Evolutionary conservation across 106 monocot species (phyloP).

Genomic region (Phalaenopsis aphrodite): DNA sequence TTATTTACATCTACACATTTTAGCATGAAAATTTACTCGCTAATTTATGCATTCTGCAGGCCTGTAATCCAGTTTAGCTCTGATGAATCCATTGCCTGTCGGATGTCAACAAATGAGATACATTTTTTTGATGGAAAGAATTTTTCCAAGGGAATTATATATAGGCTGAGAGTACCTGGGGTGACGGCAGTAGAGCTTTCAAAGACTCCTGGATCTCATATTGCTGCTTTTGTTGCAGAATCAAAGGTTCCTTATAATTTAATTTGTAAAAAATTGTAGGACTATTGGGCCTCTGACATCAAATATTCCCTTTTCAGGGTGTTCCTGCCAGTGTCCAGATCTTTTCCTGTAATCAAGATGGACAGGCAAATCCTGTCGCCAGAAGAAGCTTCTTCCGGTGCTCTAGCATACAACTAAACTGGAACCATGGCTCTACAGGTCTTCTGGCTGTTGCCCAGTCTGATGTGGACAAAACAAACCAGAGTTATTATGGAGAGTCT

Average conservation of each 20-base stretch:
- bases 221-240: constrained; percentile 83
- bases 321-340: constrained; percentile 93
- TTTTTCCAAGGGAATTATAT: constrained; percentile 60
- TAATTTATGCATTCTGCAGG: constrained; percentile 30
- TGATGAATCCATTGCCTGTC: constrained; percentile 83
- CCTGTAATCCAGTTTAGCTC: constrained; percentile 73
- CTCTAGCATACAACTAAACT: constrained; percentile 71
- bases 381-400: constrained; percentile 88
- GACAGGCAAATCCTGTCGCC: constrained; percentile 59
- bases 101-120: constrained; percentile 84
- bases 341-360: constrained; percentile 67
- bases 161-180: constrained; percentile 66
- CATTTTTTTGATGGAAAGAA: constrained; percentile 78
- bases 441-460: constrained; percentile 70
- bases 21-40: neutral
- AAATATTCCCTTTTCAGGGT: constrained; percentile 36
- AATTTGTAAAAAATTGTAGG: neutral
- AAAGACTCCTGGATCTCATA: constrained; percentile 60
- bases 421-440: constrained; percentile 75
- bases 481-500: constrained; percentile 99
- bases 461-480: constrained; percentile 95
- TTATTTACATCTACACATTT: neutral
- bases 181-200: constrained; percentile 66
- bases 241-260: constrained; percentile 52
- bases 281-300: constrained; percentile 1